Evolutionary conservation across 2,329 filamentous ascomycete species (phyloP).

Genomic region (Colletotrichum musae): DNA sequence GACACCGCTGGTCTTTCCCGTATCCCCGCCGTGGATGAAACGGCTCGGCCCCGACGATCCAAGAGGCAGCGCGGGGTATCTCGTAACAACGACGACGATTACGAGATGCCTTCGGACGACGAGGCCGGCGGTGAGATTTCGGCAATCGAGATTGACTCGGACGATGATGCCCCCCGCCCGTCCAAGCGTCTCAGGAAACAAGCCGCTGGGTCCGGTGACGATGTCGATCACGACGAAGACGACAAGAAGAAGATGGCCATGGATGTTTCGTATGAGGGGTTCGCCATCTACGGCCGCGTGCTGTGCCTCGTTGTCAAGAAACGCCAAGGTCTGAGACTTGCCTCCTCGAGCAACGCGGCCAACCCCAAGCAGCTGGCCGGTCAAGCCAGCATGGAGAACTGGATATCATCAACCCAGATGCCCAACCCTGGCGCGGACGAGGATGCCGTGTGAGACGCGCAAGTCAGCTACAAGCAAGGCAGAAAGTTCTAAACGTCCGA

Average conservation of each 20-base stretch:
- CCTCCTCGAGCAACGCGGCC: slow-evolving; percentile 34
- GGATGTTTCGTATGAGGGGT: slow-evolving; percentile 92
- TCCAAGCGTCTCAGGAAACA: slow-evolving; percentile 62
- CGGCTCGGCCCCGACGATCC: slow-evolving; percentile 40
- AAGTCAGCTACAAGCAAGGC: background rate
- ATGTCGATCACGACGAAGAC: slow-evolving; percentile 58
- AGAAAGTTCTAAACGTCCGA: background rate
- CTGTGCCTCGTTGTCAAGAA: slow-evolving; percentile 91
- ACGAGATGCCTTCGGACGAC: slow-evolving; percentile 48
- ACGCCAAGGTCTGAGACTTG: slow-evolving; percentile 68
- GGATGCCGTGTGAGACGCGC: slow-evolving; percentile 40
- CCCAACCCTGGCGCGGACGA: slow-evolving; percentile 56
- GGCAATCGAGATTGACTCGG: slow-evolving; percentile 56
- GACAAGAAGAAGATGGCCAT: slow-evolving; percentile 94
- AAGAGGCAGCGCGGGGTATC: slow-evolving; percentile 46
- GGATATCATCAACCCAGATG: slow-evolving; percentile 85
- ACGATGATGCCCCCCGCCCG: slow-evolving; percentile 56
- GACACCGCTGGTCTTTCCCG: slow-evolving; percentile 67
- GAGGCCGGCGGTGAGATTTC: slow-evolving; percentile 49
- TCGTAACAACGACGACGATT: slow-evolving; percentile 50
- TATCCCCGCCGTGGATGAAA: slow-evolving; percentile 64
- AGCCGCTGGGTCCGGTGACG: slow-evolving; percentile 46
- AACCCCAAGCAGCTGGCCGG: slow-evolving; percentile 65
- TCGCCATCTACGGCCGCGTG: slow-evolving; percentile 94
- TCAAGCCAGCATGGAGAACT: slow-evolving; percentile 85